Evolutionary conservation across 139 green algal genomes (phyloP), one percentile per base, ranked within the genome.

Genomic region (Haematococcus lacustris): DNA sequence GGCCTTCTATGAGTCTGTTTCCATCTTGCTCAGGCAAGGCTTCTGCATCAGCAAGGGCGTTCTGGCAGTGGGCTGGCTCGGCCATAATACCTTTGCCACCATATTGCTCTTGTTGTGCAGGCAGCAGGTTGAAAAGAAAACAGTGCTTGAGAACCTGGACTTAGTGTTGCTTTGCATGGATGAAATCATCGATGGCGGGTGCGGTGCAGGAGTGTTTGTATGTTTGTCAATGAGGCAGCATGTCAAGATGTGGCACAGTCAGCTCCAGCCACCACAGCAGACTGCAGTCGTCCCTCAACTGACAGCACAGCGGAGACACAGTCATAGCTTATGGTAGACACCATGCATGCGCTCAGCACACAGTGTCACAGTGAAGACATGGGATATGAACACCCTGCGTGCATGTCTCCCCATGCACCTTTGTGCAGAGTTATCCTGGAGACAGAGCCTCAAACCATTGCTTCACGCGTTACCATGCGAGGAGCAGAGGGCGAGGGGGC

Each of bases 81-180:
- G 21, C 21, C n/a, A n/a, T n/a, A n/a, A 25, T 28, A 50, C 62
- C 5, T 53, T 39, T 32, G 53, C 57, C 43, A 32, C 4, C 41
- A 25, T 28, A 6, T 43, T 69, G 37, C 7, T 47, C 30, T 69
- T 17, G 23, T 32, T 41, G 4, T 86, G 47, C 86, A 95, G 93
- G 75, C 86, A 90, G 64, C 87, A 89, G 34, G 93, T 99, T 33
- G 96, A 99, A 73, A 99, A 99, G 88, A 98, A 97, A 83, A 97
- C 94, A 6, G 93, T 97, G 47, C 86, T 99, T 39, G 95, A 99
- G 76, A 99, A 99, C 80, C 79, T 99, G 71, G 95, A 99, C 82
- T 88, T 98, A 30, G 89, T 98, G 59, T 86, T 99, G 66, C 84
- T 99, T 32, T 87, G 85, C 26, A 92, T 99, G 64, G 95, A 99